Evolutionary conservation across 768 basidiomycete species (phyloP), one percentile per base, ranked within the genome.

Genomic region (Dacryopinax primogenitus): DNA sequence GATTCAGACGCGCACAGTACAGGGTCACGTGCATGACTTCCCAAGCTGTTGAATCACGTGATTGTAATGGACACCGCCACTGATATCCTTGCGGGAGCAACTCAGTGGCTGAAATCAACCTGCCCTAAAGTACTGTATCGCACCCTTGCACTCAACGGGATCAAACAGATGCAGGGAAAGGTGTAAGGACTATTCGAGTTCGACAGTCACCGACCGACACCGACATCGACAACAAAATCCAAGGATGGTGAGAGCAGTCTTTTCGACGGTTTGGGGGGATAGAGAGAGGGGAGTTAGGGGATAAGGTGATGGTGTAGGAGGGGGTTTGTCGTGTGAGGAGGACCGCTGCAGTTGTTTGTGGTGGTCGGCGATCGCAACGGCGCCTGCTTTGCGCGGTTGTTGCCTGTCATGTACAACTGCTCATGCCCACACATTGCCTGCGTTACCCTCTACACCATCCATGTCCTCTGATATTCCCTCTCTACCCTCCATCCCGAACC

Each of bases 91-190:
- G n/a, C 12, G 37, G 37, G n/a, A 39, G 37, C 37, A 11, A n/a
- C n/a, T n/a, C n/a, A 37, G 51, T 21, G 51, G 11, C 51, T 58
- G 51, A 3, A 9, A 30, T 3, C 36, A 6, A 21, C 51, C 51
- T 21, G 26, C 51, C 51, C 51, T 58, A 18, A 58, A 58, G 51
- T 28, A 58, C 51, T 58, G 51, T 58, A 58, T 30, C 11, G 51
- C 30, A 30, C 51, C 11, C 13, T 13, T 30, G n/a, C n/a, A n/a
- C n/a, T n/a, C n/a, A n/a, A n/a, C n/a, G n/a, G n/a, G n/a, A n/a
- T n/a, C n/a, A n/a, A n/a, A n/a, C n/a, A n/a, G n/a, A n/a, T n/a
- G n/a, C n/a, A n/a, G n/a, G n/a, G n/a, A n/a, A n/a, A n/a, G n/a
- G n/a, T n/a, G n/a, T n/a, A n/a, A n/a, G n/a, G n/a, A n/a, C n/a